These are phyloP conservation scores for Glycine tomentella DNA, from an alignment of 306 rosid genomes.

Conservation along the genomic window DNA sequence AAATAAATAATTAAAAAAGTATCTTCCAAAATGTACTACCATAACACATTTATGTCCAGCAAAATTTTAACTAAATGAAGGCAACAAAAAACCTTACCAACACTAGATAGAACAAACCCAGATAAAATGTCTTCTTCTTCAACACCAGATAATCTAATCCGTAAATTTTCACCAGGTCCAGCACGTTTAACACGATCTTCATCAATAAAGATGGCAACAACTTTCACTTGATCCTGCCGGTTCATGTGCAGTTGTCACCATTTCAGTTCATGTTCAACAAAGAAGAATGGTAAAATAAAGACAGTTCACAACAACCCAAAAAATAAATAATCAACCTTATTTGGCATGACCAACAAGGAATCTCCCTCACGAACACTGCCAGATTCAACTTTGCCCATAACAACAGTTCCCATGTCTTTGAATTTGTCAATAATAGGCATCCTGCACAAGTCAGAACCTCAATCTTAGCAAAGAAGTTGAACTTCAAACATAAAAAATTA, in stretches of 20 bases:
- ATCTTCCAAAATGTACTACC: no score
- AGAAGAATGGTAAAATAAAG: not conserved
- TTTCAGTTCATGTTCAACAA: slow-evolving; percentile 1
- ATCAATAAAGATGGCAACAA: slow-evolving; percentile 68
- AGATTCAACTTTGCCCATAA: slow-evolving; percentile 98
- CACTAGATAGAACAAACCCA: slow-evolving; percentile 86
- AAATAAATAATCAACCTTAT: slow-evolving; percentile 64
- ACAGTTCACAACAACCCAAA: slow-evolving; percentile 4
- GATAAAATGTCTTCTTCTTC: slow-evolving; percentile 85
- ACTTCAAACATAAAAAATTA: slow-evolving; percentile 5
- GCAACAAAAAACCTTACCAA: slow-evolving; percentile 58
- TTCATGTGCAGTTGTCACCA: slow-evolving; percentile 36
- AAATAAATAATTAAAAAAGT: no score
- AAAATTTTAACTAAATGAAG: not conserved
- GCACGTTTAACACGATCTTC: slow-evolving; percentile 76
- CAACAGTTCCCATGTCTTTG: slow-evolving; percentile 96
- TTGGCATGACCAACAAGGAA: slow-evolving; percentile 87
- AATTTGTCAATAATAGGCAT: slow-evolving; percentile 92
- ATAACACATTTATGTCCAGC: no score
- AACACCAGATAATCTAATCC: slow-evolving; percentile 82
- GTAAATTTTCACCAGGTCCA: slow-evolving; percentile 99
- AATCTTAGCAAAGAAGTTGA: slow-evolving; percentile 7
- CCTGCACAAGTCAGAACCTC: slow-evolving; percentile 59
- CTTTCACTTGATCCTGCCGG: slow-evolving; percentile 85
- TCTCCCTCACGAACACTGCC: slow-evolving; percentile 86